phyloP scores from a whole-genome alignment of 257 asterid genomes.

The Solanum chilense region DNA sequence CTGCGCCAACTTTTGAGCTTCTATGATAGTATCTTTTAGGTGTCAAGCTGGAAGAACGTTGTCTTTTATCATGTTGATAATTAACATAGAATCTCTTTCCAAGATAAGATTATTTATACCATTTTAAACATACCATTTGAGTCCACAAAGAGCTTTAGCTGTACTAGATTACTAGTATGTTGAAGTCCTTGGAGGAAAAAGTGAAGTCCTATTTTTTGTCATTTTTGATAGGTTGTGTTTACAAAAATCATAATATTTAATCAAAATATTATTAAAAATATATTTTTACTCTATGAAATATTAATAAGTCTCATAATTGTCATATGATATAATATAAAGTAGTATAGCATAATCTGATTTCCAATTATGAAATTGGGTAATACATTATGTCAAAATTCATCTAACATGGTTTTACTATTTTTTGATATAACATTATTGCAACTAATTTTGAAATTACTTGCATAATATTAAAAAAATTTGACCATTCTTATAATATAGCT shows the following conservation, averaged over 20 bases:
- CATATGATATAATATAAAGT: too few relatives aligned
- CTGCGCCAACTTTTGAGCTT: too few relatives aligned
- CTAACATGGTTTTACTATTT: neutral
- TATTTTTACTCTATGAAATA: neutral
- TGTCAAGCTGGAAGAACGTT: too few relatives aligned
- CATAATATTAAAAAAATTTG: neutral
- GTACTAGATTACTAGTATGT: too few relatives aligned
- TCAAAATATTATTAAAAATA: too few relatives aligned
- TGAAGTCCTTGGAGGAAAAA: too few relatives aligned
- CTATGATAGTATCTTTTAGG: too few relatives aligned
- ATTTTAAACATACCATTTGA: too few relatives aligned
- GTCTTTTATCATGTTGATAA: too few relatives aligned
- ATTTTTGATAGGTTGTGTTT: neutral
- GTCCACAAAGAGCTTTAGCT: too few relatives aligned
- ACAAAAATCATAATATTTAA: neutral
- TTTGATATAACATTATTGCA: neutral
- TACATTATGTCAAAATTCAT: neutral
- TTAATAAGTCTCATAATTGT: neutral
- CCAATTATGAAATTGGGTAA: neutral
- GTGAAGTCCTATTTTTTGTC: neutral
- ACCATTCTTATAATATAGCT: neutral
- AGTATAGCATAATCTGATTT: neutral
- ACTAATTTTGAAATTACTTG: neutral
- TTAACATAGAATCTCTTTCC: too few relatives aligned
- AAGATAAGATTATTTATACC: too few relatives aligned